Conservation (phyloP, 164 flowering plant species). For the Nymphaea thermarum region DNA sequence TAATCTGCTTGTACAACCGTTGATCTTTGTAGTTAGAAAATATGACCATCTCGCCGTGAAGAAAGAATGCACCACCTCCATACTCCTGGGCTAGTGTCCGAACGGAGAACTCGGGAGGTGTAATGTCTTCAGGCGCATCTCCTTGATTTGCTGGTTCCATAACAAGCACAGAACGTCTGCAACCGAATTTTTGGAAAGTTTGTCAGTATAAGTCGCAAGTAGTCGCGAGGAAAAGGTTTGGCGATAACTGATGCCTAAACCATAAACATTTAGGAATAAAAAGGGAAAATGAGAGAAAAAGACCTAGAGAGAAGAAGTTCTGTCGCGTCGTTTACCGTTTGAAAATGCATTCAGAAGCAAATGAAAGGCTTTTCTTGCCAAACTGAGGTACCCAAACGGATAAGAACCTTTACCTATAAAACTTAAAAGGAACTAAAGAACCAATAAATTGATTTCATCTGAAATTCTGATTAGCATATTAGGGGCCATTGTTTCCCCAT, state of each 20-base stretch:
- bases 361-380: too few relatives aligned
- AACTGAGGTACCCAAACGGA: too few relatives aligned
- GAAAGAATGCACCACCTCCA: constrained; percentile 79
- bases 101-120: constrained; percentile 62
- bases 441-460: too few relatives aligned
- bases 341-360: not conserved
- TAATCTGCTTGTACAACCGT: constrained; percentile 67
- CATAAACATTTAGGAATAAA: not conserved
- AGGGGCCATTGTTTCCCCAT: too few relatives aligned
- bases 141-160: constrained; percentile 40
- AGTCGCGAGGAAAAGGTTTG: not conserved
- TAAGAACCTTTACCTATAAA: too few relatives aligned
- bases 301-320: not conserved
- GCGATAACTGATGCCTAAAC: not conserved
- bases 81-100: constrained; percentile 79
- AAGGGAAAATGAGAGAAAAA: too few relatives aligned
- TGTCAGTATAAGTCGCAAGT: not conserved
- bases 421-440: too few relatives aligned
- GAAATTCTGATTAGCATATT: too few relatives aligned
- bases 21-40: constrained; percentile 91
- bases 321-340: not conserved
- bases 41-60: constrained; percentile 46
- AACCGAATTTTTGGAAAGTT: not conserved
- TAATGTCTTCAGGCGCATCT: constrained; percentile 53
- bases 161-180: constrained; percentile 72